Percentiles rank a stretch among this genome's conserved stretches.
These are phyloP conservation scores for Digitaria exilis DNA, from an alignment of 202 grass and related monocot genomes.

Conservation along the genomic window DNA sequence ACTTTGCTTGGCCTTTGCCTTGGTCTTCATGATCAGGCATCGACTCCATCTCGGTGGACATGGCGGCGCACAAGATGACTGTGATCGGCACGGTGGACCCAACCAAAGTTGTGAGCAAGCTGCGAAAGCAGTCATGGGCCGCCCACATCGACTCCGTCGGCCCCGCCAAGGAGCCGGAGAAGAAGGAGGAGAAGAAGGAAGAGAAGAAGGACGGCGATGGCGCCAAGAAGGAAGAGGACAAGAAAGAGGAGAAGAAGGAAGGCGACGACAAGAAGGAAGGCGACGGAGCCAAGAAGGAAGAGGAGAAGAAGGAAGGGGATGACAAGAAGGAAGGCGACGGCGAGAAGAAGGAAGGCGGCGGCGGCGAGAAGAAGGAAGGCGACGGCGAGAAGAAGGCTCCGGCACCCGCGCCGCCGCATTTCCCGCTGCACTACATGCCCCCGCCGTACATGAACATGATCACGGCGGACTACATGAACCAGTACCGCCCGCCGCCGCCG, in stretches of 20 bases:
- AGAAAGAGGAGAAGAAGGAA: not conserved
- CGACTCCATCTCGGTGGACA: slow-evolving; percentile 71
- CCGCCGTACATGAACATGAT: slow-evolving; percentile 40
- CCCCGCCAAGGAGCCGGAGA: slow-evolving; percentile 58
- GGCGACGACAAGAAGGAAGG: not conserved
- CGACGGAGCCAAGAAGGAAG: no score
- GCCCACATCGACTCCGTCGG: slow-evolving; percentile 68
- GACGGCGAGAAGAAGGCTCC: slow-evolving; percentile 9
- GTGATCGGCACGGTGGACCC: slow-evolving; percentile 82
- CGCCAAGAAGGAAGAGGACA: slow-evolving; percentile 10
- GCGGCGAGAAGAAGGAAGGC: slow-evolving; percentile 9
- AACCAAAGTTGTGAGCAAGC: slow-evolving; percentile 69
- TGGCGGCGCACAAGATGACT: slow-evolving; percentile 78
- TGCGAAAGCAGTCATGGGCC: slow-evolving; percentile 78
- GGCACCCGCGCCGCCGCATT: no score
- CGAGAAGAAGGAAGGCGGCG: slow-evolving; percentile 16
- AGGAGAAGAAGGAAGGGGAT: not conserved
- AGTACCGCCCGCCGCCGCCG: slow-evolving; percentile 42
- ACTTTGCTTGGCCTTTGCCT: not conserved
- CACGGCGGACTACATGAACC: slow-evolving; percentile 42
- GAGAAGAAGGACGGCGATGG: slow-evolving; percentile 36
- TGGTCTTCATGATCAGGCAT: slow-evolving; percentile 60
- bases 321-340: not conserved
- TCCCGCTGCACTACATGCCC: not conserved
- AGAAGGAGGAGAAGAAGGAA: slow-evolving; percentile 65